phyloP scores from a whole-genome alignment of 352 stramenopile species.

The Phytophthora hibernalis region DNA sequence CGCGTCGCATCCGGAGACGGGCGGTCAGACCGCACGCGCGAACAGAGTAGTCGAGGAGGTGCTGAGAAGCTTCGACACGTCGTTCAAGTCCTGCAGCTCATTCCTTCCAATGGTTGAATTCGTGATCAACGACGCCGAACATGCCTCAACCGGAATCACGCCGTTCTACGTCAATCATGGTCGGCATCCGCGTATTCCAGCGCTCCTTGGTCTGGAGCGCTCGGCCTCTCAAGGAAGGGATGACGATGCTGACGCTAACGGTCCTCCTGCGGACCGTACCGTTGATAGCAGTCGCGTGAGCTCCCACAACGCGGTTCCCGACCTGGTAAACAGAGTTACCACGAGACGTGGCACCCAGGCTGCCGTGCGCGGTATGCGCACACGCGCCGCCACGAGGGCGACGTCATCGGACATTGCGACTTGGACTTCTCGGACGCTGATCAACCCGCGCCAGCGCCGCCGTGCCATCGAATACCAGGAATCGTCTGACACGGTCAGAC shows the following conservation, averaged over 20 bases:
- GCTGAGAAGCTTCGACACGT: constrained; percentile 28
- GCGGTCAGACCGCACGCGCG: constrained; percentile 41
- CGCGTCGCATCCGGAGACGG: constrained; percentile 28
- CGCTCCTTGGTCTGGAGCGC: constrained; percentile 15
- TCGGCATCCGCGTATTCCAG: constrained; percentile 15
- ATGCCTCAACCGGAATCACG: constrained; percentile 25
- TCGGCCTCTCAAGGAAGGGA: neutral
- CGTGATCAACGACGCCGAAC: too few species aligned
- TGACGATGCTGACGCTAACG: neutral
- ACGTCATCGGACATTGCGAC: neutral
- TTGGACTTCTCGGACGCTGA: constrained; percentile 7
- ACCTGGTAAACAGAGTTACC: neutral
- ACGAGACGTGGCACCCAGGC: neutral
- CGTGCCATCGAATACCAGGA: neutral
- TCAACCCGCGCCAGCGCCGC: neutral
- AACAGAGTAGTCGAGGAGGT: constrained; percentile 38
- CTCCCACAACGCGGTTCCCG: too few species aligned
- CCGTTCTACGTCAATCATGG: constrained; percentile 34
- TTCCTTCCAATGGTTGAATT: too few species aligned
- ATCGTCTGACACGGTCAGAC: neutral
- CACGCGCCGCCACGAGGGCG: too few species aligned
- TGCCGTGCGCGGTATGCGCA: neutral
- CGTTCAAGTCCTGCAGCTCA: constrained; percentile 25
- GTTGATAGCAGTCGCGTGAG: too few species aligned
- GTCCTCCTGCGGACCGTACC: too few species aligned